Base-by-base conservation (phyloP, 2,329 filamentous ascomycete genomes). In the Pezicula rhizophila region DNA sequence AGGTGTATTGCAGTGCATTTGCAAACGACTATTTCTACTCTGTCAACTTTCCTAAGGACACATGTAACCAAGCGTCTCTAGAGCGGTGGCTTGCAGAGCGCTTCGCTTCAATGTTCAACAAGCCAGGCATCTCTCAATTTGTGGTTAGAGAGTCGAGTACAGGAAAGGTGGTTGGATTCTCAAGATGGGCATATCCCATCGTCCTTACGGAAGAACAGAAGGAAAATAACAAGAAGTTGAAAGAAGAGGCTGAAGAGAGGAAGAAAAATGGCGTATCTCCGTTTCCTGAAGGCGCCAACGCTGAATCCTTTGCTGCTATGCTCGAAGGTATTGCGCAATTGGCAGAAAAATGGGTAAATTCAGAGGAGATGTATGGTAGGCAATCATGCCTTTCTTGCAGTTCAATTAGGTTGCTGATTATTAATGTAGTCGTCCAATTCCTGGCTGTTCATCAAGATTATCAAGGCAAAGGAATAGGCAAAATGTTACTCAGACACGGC, bases 401-500 rank as follows among this genome's bases (percentile, higher is more conserved):
- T 26, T 5, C 11, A 34, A 41, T 17, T 23, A 23, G 23, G 23
- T 23, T 43, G 10, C 41, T 37, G 26, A 34, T 5, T 23, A 23
- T 55, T 18, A 53, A 10, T 42, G 48, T 34, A 70, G 68, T 65
- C 5, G 62, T 69, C 7, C 62, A 66, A 10, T 56, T 72, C 5
- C 58, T 72, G 10, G 63, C 55, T 38, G 68, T 67, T 2, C 55
- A 61, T 15, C 65, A 67, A 4, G 57, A 55, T 10, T 66, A 70
- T 46, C 61, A 67, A 43, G 56, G 65, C 23, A 62, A 60, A 39
- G 68, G 70, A 1, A 59, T 68, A 0, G 69, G 55, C 2, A 62
- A 52, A 35, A 64, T 63, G 35, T 50, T 72, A 18, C 52, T 72
- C 31, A 51, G 52, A 12, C 61, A 68, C 33, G 64, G 66, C 45